Evolutionary conservation across 1,284 basidiomycete genomes (phyloP).

Genomic region (Anthracocystis walkeri): DNA sequence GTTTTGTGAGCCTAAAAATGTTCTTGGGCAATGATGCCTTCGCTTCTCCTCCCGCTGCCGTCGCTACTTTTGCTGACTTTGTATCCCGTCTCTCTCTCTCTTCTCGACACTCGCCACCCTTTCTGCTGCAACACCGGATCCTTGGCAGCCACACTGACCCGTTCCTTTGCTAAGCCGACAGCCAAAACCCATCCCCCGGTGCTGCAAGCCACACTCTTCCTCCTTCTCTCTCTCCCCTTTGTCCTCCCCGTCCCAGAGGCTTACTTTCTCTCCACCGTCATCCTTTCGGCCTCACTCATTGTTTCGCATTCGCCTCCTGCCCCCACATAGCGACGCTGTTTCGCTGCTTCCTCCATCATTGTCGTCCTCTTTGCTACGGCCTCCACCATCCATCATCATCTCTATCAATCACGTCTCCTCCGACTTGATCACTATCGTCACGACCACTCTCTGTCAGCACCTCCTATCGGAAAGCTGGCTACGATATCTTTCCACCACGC

Average conservation of each 20-base stretch:
- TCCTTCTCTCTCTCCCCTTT: not conserved
- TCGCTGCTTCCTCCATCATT: conserved; percentile 13
- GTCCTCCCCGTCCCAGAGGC: not conserved
- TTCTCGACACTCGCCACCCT: not conserved
- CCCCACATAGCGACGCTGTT: conserved; percentile 29
- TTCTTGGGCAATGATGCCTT: too few species aligned
- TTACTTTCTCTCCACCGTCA: conserved; percentile 11
- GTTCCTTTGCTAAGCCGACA: conserved; percentile 6
- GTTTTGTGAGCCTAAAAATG: too few species aligned
- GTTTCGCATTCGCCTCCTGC: not conserved
- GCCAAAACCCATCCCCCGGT: not conserved
- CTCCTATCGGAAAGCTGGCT: not conserved
- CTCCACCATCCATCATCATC: not conserved
- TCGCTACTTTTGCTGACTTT: too few species aligned
- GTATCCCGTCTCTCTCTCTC: too few species aligned
- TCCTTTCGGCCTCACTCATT: not conserved
- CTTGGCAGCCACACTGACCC: not conserved
- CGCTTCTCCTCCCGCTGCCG: too few species aligned
- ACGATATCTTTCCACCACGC: not conserved
- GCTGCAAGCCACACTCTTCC: conserved; percentile 13
- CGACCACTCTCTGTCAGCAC: conserved; percentile 3
- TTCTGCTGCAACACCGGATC: not conserved
- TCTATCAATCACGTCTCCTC: not conserved
- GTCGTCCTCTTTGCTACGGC: conserved; percentile 30
- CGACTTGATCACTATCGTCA: conserved; percentile 9